Conservation (phyloP, 2,329 filamentous ascomycete genomes). For the Hypoxylon sp. region DNA sequence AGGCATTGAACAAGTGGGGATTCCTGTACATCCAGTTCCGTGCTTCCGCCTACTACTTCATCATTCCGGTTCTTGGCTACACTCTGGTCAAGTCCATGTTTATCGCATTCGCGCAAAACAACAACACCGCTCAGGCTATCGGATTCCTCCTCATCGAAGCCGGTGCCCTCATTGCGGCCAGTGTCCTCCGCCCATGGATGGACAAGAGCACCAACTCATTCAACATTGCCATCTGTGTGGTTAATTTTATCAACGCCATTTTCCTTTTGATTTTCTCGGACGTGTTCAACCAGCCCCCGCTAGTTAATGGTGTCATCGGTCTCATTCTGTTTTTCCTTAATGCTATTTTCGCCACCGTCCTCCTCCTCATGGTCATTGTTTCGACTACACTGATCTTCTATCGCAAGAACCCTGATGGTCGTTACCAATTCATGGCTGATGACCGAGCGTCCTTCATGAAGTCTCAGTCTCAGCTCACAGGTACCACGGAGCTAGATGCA, state of each 20-base stretch:
- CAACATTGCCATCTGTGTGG: constrained; percentile 85
- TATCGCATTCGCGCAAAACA: constrained; percentile 79
- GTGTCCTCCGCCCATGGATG: constrained; percentile 89
- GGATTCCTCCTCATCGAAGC: constrained; percentile 83
- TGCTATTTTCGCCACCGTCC: constrained; percentile 80
- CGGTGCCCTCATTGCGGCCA: constrained; percentile 77
- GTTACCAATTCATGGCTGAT: constrained; percentile 91
- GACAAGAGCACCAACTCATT: constrained; percentile 94
- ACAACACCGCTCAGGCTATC: constrained; percentile 78
- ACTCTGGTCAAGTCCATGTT: constrained; percentile 86
- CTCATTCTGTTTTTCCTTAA: constrained; percentile 88
- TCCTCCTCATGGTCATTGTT: constrained; percentile 83
- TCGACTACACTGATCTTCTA: constrained; percentile 76
- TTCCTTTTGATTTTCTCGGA: constrained; percentile 87
- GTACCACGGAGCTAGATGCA: constrained; percentile 84
- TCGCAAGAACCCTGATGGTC: constrained; percentile 87
- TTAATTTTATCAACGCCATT: constrained; percentile 87
- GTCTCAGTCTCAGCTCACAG: constrained; percentile 79
- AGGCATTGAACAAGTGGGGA: constrained; percentile 91
- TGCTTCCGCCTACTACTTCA: constrained; percentile 89
- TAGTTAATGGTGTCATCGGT: constrained; percentile 86
- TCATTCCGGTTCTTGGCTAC: constrained; percentile 81
- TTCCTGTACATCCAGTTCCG: constrained; percentile 93
- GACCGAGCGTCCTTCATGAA: constrained; percentile 94
- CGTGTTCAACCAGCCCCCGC: constrained; percentile 81